These are phyloP conservation scores for Monosporascus sp. DNA, from an alignment of 2,329 filamentous ascomycete genomes.

Conservation along the genomic window DNA sequence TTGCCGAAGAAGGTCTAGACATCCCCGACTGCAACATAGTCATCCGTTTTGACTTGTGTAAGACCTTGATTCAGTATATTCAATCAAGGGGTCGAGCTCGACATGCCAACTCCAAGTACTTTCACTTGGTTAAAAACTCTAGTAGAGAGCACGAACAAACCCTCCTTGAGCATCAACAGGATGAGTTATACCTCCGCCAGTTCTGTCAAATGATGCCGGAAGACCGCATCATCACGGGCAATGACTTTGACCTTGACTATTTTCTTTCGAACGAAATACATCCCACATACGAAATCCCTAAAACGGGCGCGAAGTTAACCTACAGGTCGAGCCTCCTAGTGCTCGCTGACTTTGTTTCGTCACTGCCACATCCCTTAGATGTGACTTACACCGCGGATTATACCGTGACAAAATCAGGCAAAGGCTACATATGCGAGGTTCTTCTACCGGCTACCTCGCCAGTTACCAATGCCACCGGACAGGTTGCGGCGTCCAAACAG, in stretches of 20 bases:
- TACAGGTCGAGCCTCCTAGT: slow-evolving; percentile 68
- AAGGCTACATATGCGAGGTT: slow-evolving; percentile 70
- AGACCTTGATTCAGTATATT: slow-evolving; percentile 89
- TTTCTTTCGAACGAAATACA: slow-evolving; percentile 48
- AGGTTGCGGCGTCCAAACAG: slow-evolving; percentile 61
- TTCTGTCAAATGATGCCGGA: slow-evolving; percentile 73
- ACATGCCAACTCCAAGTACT: slow-evolving; percentile 69
- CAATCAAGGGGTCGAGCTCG: slow-evolving; percentile 87
- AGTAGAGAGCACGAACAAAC: slow-evolving; percentile 56
- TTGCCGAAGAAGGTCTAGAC: slow-evolving; percentile 63
- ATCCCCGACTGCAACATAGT: slow-evolving; percentile 63
- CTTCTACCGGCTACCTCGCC: slow-evolving; percentile 72
- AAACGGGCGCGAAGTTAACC: slow-evolving; percentile 72
- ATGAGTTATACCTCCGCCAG: slow-evolving; percentile 59
- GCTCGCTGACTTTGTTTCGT: slow-evolving; percentile 68
- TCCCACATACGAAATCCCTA: slow-evolving; percentile 53
- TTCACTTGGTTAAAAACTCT: slow-evolving; percentile 72
- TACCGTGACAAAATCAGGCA: slow-evolving; percentile 48
- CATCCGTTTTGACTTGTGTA: slow-evolving; percentile 78
- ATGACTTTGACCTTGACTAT: slow-evolving; percentile 50
- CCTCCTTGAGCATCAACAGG: slow-evolving; percentile 54
- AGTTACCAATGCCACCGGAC: slow-evolving; percentile 60
- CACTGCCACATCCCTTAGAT: slow-evolving; percentile 47
- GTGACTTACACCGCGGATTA: slow-evolving; percentile 47
- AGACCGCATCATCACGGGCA: slow-evolving; percentile 62